Conservation (phyloP, 768 basidiomycete genomes). For the Lyophyllum shimeji region DNA sequence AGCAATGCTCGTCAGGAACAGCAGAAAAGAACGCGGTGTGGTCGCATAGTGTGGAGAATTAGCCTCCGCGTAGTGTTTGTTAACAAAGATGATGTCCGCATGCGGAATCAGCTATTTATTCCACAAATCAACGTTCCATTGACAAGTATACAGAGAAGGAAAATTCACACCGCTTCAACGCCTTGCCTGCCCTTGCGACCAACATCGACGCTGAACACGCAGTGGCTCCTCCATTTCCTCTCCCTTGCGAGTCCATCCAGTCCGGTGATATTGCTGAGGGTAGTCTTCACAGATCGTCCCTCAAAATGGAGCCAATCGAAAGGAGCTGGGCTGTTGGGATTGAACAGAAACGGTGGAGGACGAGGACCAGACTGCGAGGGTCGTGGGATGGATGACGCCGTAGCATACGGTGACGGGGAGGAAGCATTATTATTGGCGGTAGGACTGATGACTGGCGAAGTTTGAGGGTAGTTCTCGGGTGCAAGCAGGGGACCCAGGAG, state of each 20-base stretch:
- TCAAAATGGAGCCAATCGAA: constrained; percentile 90
- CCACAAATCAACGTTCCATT: constrained; percentile 10
- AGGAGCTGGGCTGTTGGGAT: constrained; percentile 66
- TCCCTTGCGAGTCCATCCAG: constrained; percentile 81
- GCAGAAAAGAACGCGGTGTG: constrained; percentile 73
- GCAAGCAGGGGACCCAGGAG: constrained; percentile 78
- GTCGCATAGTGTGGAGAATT: constrained; percentile 57
- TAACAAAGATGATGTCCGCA: constrained; percentile 81
- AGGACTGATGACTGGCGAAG: constrained; percentile 28
- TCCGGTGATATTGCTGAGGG: constrained; percentile 73
- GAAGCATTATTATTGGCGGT: constrained; percentile 28
- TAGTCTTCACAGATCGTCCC: constrained; percentile 77
- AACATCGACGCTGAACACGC: constrained; percentile 79
- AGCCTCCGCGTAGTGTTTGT: constrained; percentile 67
- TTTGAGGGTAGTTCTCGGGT: constrained; percentile 69
- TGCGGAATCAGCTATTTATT: constrained; percentile 69
- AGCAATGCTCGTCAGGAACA: constrained; percentile 67
- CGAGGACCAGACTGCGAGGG: constrained; percentile 28
- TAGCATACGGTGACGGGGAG: constrained; percentile 33
- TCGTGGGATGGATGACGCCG: constrained; percentile 33
- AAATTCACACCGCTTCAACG: constrained; percentile 67
- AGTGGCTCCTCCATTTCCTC: constrained; percentile 80
- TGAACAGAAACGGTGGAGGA: constrained; percentile 32
- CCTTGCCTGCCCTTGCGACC: constrained; percentile 74
- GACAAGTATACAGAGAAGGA: constrained; percentile 2